Evolutionary conservation across 371 early-diverging fungal species (phyloP).

Genomic region (Blastocladiella emersonii): DNA sequence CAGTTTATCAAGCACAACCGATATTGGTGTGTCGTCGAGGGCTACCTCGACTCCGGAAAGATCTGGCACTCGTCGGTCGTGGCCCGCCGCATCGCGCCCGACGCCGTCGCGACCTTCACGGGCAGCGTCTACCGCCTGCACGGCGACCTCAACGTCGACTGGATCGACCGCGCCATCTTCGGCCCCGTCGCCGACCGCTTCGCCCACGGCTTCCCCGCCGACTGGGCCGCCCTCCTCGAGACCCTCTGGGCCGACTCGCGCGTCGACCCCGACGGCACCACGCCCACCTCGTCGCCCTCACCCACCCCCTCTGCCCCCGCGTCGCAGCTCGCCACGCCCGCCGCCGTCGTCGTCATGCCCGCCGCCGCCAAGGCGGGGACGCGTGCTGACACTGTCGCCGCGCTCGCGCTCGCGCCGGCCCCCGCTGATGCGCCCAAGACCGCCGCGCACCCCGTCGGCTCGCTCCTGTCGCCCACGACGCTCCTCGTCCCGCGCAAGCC

Average conservation of each 20-base stretch:
- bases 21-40: constrained; percentile 1
- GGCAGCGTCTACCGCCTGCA: background rate
- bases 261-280: too few species aligned
- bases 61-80: constrained; percentile 2
- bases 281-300: too few species aligned
- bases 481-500: too few species aligned
- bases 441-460: too few species aligned
- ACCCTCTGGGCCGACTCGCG: background rate
- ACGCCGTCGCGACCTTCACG: background rate
- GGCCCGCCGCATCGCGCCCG: background rate
- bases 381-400: too few species aligned
- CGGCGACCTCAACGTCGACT: background rate
- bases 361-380: too few species aligned
- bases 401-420: too few species aligned
- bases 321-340: too few species aligned
- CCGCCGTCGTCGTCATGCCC: too few species aligned
- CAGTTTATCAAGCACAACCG: background rate
- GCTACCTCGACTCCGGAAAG: background rate
- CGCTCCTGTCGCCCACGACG: too few species aligned
- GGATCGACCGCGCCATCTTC: background rate
- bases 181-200: background rate
- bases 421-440: too few species aligned
- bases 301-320: too few species aligned
- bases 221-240: background rate
- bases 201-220: background rate